Percentiles rank a stretch among this genome's conserved stretches.
phyloP scores from a whole-genome alignment of 208 protist species.

The Strigomonas galati region DNA sequence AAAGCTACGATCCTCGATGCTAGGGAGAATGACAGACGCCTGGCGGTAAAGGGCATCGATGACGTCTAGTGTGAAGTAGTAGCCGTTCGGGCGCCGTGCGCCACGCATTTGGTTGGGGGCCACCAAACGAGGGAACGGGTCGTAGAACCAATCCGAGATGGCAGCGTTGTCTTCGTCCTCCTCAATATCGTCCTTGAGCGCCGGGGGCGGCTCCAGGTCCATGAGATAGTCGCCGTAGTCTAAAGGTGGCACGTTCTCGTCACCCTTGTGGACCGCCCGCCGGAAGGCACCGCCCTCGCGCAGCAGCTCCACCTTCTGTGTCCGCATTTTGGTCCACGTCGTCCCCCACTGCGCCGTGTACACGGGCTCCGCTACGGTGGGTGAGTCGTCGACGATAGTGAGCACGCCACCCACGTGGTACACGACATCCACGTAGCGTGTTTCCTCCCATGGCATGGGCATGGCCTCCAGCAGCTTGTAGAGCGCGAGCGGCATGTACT shows the following conservation, averaged over 20 bases:
- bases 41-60: slow-evolving; percentile 93
- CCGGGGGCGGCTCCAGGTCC: slow-evolving; percentile 95
- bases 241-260: slow-evolving; percentile 99
- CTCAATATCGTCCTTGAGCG: slow-evolving; percentile 96
- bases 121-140: slow-evolving; percentile 94
- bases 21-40: slow-evolving; percentile 95
- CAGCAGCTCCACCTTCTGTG: slow-evolving; percentile 95
- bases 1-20: slow-evolving; percentile 99
- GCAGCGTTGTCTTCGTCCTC: slow-evolving; percentile 97
- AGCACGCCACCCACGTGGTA: slow-evolving; percentile 99
- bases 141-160: slow-evolving; percentile 99
- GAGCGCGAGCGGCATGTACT: slow-evolving; percentile 99
- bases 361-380: slow-evolving; percentile 98
- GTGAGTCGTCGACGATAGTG: slow-evolving; percentile 99
- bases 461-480: slow-evolving; percentile 99
- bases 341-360: slow-evolving; percentile 99
- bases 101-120: slow-evolving; percentile 90
- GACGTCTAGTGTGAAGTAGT: slow-evolving; percentile 92
- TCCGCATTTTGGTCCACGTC: slow-evolving; percentile 99
- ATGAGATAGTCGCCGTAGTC: slow-evolving; percentile 99
- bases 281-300: slow-evolving; percentile 76
- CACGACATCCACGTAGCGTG: slow-evolving; percentile 97
- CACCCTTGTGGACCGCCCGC: slow-evolving; percentile 98
- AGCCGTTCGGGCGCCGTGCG: slow-evolving; percentile 71
- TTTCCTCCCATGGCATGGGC: slow-evolving; percentile 99